Base-by-base conservation (phyloP, 1,284 basidiomycete genomes). In the Papiliotrema nemorosa region DNA sequence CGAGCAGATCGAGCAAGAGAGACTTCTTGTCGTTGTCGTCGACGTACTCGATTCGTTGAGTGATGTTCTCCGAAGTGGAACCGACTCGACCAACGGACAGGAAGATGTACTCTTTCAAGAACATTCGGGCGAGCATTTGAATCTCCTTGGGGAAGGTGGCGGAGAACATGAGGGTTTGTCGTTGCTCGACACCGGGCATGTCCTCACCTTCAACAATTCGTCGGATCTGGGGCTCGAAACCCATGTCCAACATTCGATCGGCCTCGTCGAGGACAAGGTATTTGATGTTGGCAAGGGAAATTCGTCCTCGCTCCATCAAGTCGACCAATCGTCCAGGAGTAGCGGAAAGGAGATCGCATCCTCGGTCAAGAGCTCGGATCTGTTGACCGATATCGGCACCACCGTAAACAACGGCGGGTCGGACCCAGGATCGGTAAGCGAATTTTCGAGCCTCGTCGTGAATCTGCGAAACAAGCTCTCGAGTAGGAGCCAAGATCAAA, bases 221-320 rank as follows among this genome's bases (percentile, higher is more conserved):
- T 59, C 94, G 85, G 69, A 99, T 99, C 78, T 98, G 94, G 55
- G 96, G 96, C 78, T 99, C 94, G 82, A 99, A 99, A 88, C 94
- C 94, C 94, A 99, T 99, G 80, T 99, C 94, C 66, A 99, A 83
- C 94, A 99, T 99, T 70, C 94, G 89, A 79, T 99, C 96, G 56
- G 94, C 96, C 79, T 99, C 96, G 69, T 99, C 96, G 53, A 99
- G 87, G 31, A 98, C 96, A 48, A 99, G 86, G 78, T 96, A 98
- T 66, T 90, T 87, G 77, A 99, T 87, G 78, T 97, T 97, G 66
- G 89, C 84, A 53, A 99, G 83, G 70, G 87, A 90, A 80, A 99
- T 97, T 56, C 90, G 85, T 35, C 94, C 94, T 69, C 96, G 89
- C 78, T 99, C 94, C 63, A 99, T 97, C 59, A 98, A 80, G 78